Evolutionary conservation across 2,329 filamentous ascomycete genomes (phyloP), one percentile per base, ranked within the genome.

Genomic region (Rhynchosporium graminicola): DNA sequence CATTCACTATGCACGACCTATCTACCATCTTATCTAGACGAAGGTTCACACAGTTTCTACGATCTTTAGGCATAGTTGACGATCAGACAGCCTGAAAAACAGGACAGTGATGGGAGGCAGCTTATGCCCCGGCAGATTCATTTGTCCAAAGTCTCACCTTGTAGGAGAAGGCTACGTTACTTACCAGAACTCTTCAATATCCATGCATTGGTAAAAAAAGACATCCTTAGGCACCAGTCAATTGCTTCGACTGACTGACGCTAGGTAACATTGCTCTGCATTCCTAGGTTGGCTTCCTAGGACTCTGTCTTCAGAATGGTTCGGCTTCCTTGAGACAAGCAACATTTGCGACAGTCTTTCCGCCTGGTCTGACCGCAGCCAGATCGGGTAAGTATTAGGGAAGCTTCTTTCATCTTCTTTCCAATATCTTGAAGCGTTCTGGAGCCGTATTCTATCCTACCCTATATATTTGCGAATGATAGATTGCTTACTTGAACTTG

Each of bases 141-240:
- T 75, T 92, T 29, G 89, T 93, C 20, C 82, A 84, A 59, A 82
- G 84, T 55, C 89, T 93, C 87, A 92, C 89, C 0, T 74, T 92
- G 60, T 89, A 88, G 2, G 90, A 93, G 73, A 93, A 93, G 77
- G 86, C 87, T 42, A 59, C 57, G 13, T 51, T 70, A 47, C 61
- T 69, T 12, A 70, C 65, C 46, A 68, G 69, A 51, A 58, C 20
- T 1, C 31, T 50, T 45, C 63, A 60, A 29, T 62, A 64, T 12
- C 62, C 68, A 26, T 68, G 69, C 61, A 62, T 65, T 12, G 50
- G 50, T 52, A 38, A 40, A 8, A 10, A n/a, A 26, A 15, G 15
- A 26, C 2, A 12, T 4, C 36, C 1, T 36, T 26, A 20, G 20
- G 20, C n/a, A 26, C 13, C 8, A 12, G n/a, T n/a, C 31, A 52